Base-by-base conservation (phyloP, 164 flowering plant genomes). In the Tetrastigma voinierianum region DNA sequence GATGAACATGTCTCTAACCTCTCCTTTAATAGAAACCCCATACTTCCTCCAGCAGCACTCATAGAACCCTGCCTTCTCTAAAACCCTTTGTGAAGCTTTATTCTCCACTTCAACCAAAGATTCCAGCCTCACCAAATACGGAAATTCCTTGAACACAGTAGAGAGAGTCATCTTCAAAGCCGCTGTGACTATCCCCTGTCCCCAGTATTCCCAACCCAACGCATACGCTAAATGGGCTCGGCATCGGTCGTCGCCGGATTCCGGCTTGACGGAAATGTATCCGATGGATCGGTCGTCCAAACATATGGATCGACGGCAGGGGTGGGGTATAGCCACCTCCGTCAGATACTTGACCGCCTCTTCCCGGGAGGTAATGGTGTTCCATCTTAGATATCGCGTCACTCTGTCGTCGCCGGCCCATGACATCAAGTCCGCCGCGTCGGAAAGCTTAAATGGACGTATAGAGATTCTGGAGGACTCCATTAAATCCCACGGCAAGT, bases 61-160 rank as follows among this genome's bases (percentile, higher is more conserved):
- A n/a, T n/a, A n/a, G 51, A 86, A 84, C 56, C 90, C 87, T 44
- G 63, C 80, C 25, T 84, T 86, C 77, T 82, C 82, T 47, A 84
- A 51, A 45, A 84, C 86, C 75, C 73, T 77, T 18, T 82, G 90
- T 0, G 87, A 86, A 7, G 64, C 81, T 8, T 23, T 43, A 47
- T 83, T 83, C 19, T 78, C 80, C 4, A 64, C 69, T 61, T 71
- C 75, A 1, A 78, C 86, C 10, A 78, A 9, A 11, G 79, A 86
- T 52, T 86, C 67, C 6, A 83, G 25, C 74, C 87, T 74, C 57
- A 67, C 79, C 74, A 86, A 43, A 11, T 70, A 46, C 0, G 75
- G 69, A 2, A 76, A 60, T 10, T 76, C 76, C 18, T 63, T 44
- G 40, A 80, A 80, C 48, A 68, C 82, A 1, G 10, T 16, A 10